Evolutionary conservation across 805 yeast genomes (phyloP).

Genomic region (Blastobotrys mokoenaii): DNA sequence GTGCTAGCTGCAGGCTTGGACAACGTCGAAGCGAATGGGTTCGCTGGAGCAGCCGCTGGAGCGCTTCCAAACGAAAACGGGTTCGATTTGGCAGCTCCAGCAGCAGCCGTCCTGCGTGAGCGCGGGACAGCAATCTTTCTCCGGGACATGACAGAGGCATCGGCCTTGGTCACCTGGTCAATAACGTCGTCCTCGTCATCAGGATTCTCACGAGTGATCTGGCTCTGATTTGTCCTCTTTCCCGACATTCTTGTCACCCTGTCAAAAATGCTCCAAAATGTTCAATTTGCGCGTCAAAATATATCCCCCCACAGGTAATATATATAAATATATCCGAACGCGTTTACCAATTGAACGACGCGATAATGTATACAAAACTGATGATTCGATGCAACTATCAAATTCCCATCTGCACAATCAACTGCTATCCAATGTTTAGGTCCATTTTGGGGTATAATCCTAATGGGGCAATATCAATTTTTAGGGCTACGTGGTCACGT

Average conservation of each 20-base stretch:
- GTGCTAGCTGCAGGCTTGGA: neutral
- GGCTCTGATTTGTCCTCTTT: slow-evolving; percentile 52
- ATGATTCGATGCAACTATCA: neutral
- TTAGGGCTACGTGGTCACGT: no score
- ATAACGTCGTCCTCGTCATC: slow-evolving; percentile 32
- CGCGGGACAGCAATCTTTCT: slow-evolving; percentile 36
- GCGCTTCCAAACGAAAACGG: slow-evolving; percentile 7
- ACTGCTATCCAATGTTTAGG: no score
- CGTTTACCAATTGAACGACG: neutral
- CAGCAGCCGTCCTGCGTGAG: neutral
- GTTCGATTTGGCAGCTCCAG: slow-evolving; percentile 6
- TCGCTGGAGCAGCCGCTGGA: slow-evolving; percentile 6
- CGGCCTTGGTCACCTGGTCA: slow-evolving; percentile 38
- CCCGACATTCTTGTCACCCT: slow-evolving; percentile 10
- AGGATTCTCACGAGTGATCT: slow-evolving; percentile 48
- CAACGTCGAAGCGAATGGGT: slow-evolving; percentile 6
- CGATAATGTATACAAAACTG: no score
- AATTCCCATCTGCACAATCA: no score
- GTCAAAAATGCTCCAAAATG: no score
- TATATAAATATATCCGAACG: no score
- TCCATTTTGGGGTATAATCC: no score
- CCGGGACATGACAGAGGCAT: slow-evolving; percentile 52
- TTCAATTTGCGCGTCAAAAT: no score
- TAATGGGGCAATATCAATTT: no score
- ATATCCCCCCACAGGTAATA: no score